Base-by-base conservation (phyloP, 768 basidiomycete species). In the Leucosporidium yakuticum region DNA sequence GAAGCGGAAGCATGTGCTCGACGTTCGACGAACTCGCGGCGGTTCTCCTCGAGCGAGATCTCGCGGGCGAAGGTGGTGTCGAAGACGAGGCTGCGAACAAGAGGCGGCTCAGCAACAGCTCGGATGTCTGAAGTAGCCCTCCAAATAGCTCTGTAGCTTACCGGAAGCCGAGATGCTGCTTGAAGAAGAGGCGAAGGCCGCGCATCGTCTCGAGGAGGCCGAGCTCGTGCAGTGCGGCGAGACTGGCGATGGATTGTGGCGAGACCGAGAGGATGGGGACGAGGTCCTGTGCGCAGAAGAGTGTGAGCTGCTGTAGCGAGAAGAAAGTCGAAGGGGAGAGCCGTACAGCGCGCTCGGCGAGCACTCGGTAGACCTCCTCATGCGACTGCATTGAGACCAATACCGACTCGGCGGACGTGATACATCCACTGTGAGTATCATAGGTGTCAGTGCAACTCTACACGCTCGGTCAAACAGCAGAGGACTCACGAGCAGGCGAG, bases 361-460 rank as follows among this genome's bases (percentile, higher is more conserved):
- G 83, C 74, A 91, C 88, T 58, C 84, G 84, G 57, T 95, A 84
- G 5, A 98, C 94, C 78, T 99, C 94, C 21, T 85, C 85, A 75
- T 97, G 94, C 11, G 92, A 95, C 78, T 99, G 95, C 48, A 96
- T 83, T 19, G 93, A 93, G 76, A 99, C 96, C 68, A 99, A 84
- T 56, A 98, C 87, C 25, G 92, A 95, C 82, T 99, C 95, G 29
- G 95, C 95, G 49, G 95, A 97, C 4, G 96, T 99, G 74, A 99
- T 97, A 76, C 96, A 99, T 4, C 96, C 96, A 68, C 95, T 96
- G 68, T 21, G 20, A 36, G 12, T 73, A 47, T 72, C 58, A 48
- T 31, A 4, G 44, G 63, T 25, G 51, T 70, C 56, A 63, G 67
- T 20, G 4, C 27, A 49, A 11, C 12, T 60, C 44, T 44, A n/a